These are phyloP conservation scores for Penicillium dipodomyicola DNA, from an alignment of 495 filamentous ascomycete species.

Conservation along the genomic window DNA sequence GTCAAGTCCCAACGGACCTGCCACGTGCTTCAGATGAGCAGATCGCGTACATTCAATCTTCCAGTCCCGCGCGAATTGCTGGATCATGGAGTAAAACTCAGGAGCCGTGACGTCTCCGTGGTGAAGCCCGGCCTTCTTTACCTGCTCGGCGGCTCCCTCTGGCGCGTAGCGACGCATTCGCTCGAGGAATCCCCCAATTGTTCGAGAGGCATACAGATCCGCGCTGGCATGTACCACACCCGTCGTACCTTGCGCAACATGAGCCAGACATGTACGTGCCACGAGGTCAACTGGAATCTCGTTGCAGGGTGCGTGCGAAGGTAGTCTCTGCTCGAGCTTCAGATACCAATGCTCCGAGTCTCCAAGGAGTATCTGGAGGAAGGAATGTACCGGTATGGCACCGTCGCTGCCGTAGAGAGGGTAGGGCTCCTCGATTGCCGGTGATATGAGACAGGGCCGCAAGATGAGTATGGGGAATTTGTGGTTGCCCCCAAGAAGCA, in stretches of 20 bases:
- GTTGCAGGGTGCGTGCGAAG: slow-evolving; percentile 5
- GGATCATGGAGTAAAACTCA: slow-evolving; percentile 8
- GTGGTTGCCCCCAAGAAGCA: slow-evolving; percentile 5
- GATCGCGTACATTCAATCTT: slow-evolving; percentile 6
- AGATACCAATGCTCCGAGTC: slow-evolving; percentile 1
- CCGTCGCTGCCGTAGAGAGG: slow-evolving; percentile 18
- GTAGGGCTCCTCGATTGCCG: slow-evolving; percentile 24
- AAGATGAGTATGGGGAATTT: slow-evolving; percentile 16
- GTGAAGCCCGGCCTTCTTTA: neutral
- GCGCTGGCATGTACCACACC: slow-evolving; percentile 19
- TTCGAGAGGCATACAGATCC: slow-evolving; percentile 5
- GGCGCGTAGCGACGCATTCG: neutral
- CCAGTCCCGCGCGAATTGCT: slow-evolving; percentile 7
- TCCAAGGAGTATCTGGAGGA: neutral
- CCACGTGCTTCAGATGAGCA: neutral
- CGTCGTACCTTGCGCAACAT: slow-evolving; percentile 8
- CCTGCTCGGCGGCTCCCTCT: neutral
- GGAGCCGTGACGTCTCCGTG: neutral
- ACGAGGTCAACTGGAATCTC: slow-evolving; percentile 24
- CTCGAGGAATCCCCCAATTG: neutral
- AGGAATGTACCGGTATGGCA: slow-evolving; percentile 9
- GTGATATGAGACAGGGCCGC: slow-evolving; percentile 20
- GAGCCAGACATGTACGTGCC: slow-evolving; percentile 15
- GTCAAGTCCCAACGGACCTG: neutral
- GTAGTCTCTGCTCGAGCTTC: slow-evolving; percentile 1